Base-by-base conservation (phyloP, 1,284 basidiomycete genomes). In the Agaricales sp. region DNA sequence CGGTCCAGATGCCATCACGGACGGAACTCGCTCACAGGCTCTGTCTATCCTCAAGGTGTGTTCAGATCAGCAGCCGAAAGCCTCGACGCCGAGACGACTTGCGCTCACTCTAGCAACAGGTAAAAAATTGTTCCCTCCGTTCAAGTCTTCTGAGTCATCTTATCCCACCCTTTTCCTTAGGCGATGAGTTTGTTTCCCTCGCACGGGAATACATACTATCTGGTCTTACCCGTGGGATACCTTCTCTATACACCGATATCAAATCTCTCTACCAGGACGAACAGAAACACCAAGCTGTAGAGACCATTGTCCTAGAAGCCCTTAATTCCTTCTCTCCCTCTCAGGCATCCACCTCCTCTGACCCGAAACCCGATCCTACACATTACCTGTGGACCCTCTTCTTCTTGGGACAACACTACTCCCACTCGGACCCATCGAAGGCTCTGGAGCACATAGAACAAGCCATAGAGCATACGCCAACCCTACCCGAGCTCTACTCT, bases 371-470 rank as follows among this genome's bases (percentile, higher is more conserved):
- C 37, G 82, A 92, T 20, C 93, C 95, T 0, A 87, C 92, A 1
- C 83, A 83, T 4, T 89, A 95, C 57, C 78, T 99, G 18, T 99
- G 96, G 95, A 82, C 87, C 3, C 78, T 98, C 49, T 98, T 97
- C 70, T 97, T 87, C 73, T 82, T 97, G 44, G 86, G 92, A 0
- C 91, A 97, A 55, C 93, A 97, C 64, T 78, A 95, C 59, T 87
- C 92, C 1, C 78, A 78, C 59, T 21, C 20, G 20, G 44, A 73
- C 57, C 69, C 80, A 45, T 55, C 64, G 2, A 72, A 74, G 45
- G 82, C 95, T 0, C 67, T 98, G 12, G 66, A 73, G 16, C 68
- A 88, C 16, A 71, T 98, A 22, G 73, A 83, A 23, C 57, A 65
- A 3, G 82, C 92, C 1, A 68, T 93, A 14, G 60, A 68, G 16